Evolutionary conservation across 2,329 filamentous ascomycete genomes (phyloP).

Genomic region (Nothopassalora personata): DNA sequence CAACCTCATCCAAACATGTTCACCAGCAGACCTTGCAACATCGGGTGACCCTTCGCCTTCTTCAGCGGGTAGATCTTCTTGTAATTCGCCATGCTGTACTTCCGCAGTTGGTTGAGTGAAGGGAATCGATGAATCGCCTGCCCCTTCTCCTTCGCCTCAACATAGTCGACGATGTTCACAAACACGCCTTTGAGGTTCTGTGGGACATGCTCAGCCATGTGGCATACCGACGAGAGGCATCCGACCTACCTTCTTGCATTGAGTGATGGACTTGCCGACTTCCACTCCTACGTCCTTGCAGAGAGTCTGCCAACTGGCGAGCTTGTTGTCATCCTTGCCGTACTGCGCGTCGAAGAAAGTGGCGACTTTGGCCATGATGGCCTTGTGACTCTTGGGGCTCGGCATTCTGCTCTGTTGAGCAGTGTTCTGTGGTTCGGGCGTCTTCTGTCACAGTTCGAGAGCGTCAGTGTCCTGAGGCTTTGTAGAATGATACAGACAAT

Average conservation of each 20-base stretch:
- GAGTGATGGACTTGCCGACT: constrained; percentile 11
- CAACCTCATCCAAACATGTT: constrained; percentile 3
- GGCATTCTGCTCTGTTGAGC: too few species aligned
- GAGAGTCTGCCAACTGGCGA: constrained; percentile 16
- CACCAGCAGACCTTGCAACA: constrained; percentile 16
- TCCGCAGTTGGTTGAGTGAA: constrained; percentile 6
- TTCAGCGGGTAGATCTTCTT: constrained; percentile 15
- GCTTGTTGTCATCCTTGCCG: background rate
- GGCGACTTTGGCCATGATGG: background rate
- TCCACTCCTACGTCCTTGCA: constrained; percentile 16
- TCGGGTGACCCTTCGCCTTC: constrained; percentile 17
- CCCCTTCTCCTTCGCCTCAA: constrained; percentile 9
- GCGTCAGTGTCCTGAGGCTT: too few species aligned
- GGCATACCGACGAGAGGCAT: background rate
- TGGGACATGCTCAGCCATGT: background rate
- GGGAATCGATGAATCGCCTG: constrained; percentile 2
- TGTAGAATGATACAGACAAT: too few species aligned
- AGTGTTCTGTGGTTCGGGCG: too few species aligned
- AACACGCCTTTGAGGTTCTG: constrained; percentile 12
- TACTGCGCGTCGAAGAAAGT: constrained; percentile 6
- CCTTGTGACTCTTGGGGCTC: background rate
- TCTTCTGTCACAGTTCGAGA: too few species aligned
- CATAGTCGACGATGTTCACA: constrained; percentile 21
- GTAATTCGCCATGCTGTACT: constrained; percentile 11
- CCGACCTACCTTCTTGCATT: constrained; percentile 19